Evolutionary conservation across 1,139 yeast genomes (phyloP), one percentile per base, ranked within the genome.

Genomic region (Tardiomyces digboiensis): DNA sequence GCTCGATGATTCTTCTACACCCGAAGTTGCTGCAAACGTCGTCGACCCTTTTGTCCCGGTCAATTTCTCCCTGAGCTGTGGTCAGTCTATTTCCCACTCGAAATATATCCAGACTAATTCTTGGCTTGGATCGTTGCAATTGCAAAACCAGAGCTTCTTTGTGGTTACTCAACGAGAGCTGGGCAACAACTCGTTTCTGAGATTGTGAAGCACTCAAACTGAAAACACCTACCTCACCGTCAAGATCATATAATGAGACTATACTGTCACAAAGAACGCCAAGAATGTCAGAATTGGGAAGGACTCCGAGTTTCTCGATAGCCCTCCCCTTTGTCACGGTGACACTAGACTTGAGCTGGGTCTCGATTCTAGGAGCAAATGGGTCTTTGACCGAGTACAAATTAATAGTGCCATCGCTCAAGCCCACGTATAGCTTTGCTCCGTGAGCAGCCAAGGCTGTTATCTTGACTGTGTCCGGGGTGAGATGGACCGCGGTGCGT

Each of bases 1-100:
- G 43, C 19, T 39, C 33, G 33, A 26, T 8, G 33, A 26, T 38
- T 29, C 41, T 33, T 29, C 36, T 14, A 57, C 54, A 2, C 60
- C 60, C 26, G 56, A 57, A 18, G 52, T 52, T 0, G 56, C 51
- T 7, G 59, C 59, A 45, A 65, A 62, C 1, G 53, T 49, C 2
- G 64, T 56, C 13, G 65, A 63, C 16, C 69, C 68, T 39, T 60
- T 63, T 14, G 68, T 61, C 36, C 63, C 59, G 21, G 54, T 53
- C 37, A 70, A 55, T 3, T 54, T 55, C 41, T 67, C 68, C 19
- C 58, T 55, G 13, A 59, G 12, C 33, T 26, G 33, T 5, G 5
- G 10, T 26, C 33, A 26, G 33, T 26, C n/a, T 8, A 26, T 26
- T 26, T 4, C 33, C 4, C 16, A 8, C 8, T 16, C 33, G 33